Conservation (phyloP, 75 land plant species). For the Pseudotsuga menziesii region DNA sequence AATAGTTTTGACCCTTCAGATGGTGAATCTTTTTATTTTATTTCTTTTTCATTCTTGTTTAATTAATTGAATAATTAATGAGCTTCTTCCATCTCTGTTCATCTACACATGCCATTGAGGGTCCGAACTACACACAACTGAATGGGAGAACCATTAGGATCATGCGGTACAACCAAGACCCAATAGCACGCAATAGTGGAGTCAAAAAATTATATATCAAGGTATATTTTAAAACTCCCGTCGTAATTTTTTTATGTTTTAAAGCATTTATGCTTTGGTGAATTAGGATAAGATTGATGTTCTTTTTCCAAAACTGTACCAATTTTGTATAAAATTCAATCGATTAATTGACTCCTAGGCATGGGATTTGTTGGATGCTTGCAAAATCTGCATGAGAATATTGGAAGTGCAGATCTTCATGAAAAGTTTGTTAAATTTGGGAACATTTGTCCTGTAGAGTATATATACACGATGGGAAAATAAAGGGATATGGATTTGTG, state of each 20-base stretch:
- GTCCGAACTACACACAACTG: constrained; percentile 44
- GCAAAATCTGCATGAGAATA: constrained; percentile 53
- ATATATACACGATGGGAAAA: constrained; percentile 58
- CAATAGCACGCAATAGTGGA: constrained; percentile 50
- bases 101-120: constrained; percentile 51
- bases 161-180: constrained; percentile 56
- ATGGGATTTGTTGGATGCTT: not conserved
- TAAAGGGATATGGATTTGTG: constrained; percentile 69
- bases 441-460: too few relatives aligned
- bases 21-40: too few relatives aligned
- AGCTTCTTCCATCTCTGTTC: too few relatives aligned
- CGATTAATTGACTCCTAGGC: not conserved
- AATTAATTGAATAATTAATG: too few relatives aligned
- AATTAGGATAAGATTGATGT: not conserved
- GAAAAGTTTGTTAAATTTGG: too few relatives aligned
- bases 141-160: constrained; percentile 57
- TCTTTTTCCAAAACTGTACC: not conserved
- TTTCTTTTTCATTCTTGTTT: too few relatives aligned
- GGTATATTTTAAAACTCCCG: constrained; percentile 20
- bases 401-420: constrained; percentile 41
- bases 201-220: constrained; percentile 62
- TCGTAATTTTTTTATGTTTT: not conserved
- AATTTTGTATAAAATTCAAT: not conserved
- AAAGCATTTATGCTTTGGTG: not conserved
- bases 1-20: too few relatives aligned